Evolutionary conservation across 257 asterid species (phyloP), one percentile per base, ranked within the genome.

Genomic region (Fraxinus anomala): DNA sequence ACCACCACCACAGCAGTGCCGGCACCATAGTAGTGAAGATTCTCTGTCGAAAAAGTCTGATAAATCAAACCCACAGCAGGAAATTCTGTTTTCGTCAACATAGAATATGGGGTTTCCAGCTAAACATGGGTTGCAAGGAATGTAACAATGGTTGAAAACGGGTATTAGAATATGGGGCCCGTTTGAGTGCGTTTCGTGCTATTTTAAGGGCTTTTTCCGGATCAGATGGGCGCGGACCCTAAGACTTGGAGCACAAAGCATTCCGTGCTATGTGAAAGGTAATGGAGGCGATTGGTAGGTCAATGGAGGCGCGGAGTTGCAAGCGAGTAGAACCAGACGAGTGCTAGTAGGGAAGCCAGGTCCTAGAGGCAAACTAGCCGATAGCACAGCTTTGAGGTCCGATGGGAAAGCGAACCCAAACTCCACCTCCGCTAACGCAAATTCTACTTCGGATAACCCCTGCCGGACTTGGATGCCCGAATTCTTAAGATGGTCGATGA

Each of bases 261-360:
- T n/a, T n/a, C n/a, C n/a, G n/a, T n/a, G n/a, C n/a, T n/a, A n/a
- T n/a, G n/a, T n/a, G n/a, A n/a, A n/a, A n/a, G n/a, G n/a, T n/a
- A 44, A 91, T 85, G 3, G 97, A 89, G 7, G 98, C 98, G 4
- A 90, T 83, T 30, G 98, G 98, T 9, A 94, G 89, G 23, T 91
- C 93, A 28, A 94, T 86, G 51, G 97, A 88, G 72, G 97, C 92
- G 44, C 95, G 95, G 73, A 94, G 97, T 72, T 90, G 97, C 21
- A 85, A 89, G 36, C 97, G 88, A 3, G 88, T 84, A 73, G 97
- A 74, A 13, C 98, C 96, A 30, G 93, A 47, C 0, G 97, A 83
- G 23, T 96, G 92, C 97, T 97, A 94, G 87, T 94, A 3, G 97
- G 98, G 59, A 94, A 94, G 0, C 98, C 96, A 1, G 96, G 89